Percentiles rank a stretch among this genome's conserved stretches.
Conservation (phyloP, 768 basidiomycete genomes). For the Suillus occidentalis region DNA sequence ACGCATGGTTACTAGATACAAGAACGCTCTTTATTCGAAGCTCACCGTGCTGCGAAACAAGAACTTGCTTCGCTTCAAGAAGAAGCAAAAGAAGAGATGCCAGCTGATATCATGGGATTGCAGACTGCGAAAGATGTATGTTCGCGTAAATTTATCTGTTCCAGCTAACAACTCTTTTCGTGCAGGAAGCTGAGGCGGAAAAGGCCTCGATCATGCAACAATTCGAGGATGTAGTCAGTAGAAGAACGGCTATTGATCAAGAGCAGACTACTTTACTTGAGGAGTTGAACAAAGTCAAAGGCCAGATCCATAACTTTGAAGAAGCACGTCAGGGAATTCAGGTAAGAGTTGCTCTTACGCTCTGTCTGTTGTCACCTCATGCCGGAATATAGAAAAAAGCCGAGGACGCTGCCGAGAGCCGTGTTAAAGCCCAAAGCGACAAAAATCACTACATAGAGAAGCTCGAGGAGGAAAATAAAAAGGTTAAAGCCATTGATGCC, state of each 20-base stretch:
- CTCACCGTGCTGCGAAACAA: slow-evolving; percentile 35
- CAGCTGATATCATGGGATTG: slow-evolving; percentile 58
- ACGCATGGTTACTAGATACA: slow-evolving; percentile 13
- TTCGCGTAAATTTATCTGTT: slow-evolving; percentile 5
- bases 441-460: slow-evolving; percentile 53
- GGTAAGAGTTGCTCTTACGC: slow-evolving; percentile 37
- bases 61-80: slow-evolving; percentile 45
- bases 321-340: slow-evolving; percentile 39
- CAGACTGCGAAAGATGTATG: slow-evolving; percentile 55
- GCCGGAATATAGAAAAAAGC: slow-evolving; percentile 45
- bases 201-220: slow-evolving; percentile 49
- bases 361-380: background rate
- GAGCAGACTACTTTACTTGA: slow-evolving; percentile 43
- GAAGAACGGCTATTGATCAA: slow-evolving; percentile 49
- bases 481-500: slow-evolving; percentile 45
- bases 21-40: slow-evolving; percentile 24
- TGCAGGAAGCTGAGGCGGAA: slow-evolving; percentile 56
- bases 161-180: slow-evolving; percentile 7
- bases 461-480: slow-evolving; percentile 47
- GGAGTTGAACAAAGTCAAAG: slow-evolving; percentile 46
- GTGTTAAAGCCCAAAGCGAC: slow-evolving; percentile 50
- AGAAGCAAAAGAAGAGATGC: slow-evolving; percentile 69
- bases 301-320: slow-evolving; percentile 52
- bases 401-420: slow-evolving; percentile 45
- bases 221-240: slow-evolving; percentile 43